Percentiles rank a stretch among this genome's conserved stretches.
Evolutionary conservation across 345 rosid genomes (phyloP).

Genomic region (Populus alba): DNA sequence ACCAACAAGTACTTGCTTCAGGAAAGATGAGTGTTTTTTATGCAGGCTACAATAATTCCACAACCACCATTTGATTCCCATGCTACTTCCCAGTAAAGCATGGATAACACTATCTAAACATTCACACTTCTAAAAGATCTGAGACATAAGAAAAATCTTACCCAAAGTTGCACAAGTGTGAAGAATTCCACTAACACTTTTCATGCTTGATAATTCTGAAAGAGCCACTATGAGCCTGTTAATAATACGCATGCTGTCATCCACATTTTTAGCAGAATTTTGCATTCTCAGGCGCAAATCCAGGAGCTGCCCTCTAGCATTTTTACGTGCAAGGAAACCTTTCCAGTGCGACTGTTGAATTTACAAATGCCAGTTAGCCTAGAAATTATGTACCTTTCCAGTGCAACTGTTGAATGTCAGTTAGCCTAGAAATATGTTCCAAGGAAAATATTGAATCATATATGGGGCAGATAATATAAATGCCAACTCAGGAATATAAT

Average conservation of each 20-base stretch:
- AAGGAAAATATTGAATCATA: too few species aligned
- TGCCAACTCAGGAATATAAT: too few species aligned
- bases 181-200: constrained; percentile 75
- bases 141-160: constrained; percentile 20
- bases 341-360: constrained; percentile 70
- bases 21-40: background rate
- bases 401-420: constrained; percentile 43
- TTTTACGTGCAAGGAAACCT: constrained; percentile 72
- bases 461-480: too few species aligned
- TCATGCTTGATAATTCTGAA: constrained; percentile 66
- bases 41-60: background rate
- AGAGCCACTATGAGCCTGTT: constrained; percentile 77
- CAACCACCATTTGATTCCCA: too few species aligned
- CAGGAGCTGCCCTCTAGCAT: constrained; percentile 51
- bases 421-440: too few species aligned
- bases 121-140: too few species aligned
- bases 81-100: too few species aligned
- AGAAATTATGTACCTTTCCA: constrained; percentile 55
- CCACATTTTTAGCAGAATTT: constrained; percentile 70
- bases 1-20: background rate
- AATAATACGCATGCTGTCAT: constrained; percentile 72
- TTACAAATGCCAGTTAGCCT: background rate
- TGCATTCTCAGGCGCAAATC: constrained; percentile 65
- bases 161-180: constrained; percentile 79
- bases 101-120: too few species aligned